Evolutionary conservation across 2,329 filamentous ascomycete species (phyloP).

Genomic region (Verticillium nonalfalfae): DNA sequence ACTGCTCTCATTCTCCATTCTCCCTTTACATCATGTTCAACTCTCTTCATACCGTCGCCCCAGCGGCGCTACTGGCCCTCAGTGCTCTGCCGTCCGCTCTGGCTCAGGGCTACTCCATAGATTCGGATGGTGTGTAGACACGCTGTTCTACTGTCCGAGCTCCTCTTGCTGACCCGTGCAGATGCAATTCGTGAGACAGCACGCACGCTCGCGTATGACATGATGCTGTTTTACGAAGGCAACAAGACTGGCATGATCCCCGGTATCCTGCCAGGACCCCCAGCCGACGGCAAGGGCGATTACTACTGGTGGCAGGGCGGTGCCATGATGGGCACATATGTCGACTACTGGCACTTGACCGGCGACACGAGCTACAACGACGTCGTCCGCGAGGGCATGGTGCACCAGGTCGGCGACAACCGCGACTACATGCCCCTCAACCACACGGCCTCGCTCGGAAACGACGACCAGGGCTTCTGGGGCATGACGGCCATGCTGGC

Average conservation of each 20-base stretch:
- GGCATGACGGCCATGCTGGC: conserved; percentile 61
- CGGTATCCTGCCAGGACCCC: conserved; percentile 52
- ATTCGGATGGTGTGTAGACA: conserved; percentile 19
- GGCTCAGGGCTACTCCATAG: conserved; percentile 22
- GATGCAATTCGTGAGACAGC: conserved; percentile 40
- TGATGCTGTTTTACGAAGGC: conserved; percentile 44
- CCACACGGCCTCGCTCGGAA: conserved; percentile 50
- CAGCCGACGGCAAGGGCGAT: conserved; percentile 35
- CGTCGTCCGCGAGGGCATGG: conserved; percentile 47
- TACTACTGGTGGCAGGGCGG: conserved; percentile 75
- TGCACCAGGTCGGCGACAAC: conserved; percentile 51
- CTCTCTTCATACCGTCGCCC: conserved; percentile 6
- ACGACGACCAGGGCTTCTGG: conserved; percentile 69
- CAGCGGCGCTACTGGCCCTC: conserved; percentile 7
- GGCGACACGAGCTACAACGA: conserved; percentile 58
- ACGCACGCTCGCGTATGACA: conserved; percentile 40
- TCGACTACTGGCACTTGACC: conserved; percentile 66
- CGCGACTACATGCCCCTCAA: conserved; percentile 55
- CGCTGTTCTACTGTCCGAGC: not conserved
- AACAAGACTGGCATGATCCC: conserved; percentile 45
- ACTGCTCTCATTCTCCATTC: not conserved
- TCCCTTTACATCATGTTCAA: conserved; percentile 7
- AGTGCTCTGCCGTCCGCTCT: conserved; percentile 9
- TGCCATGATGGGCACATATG: conserved; percentile 60
- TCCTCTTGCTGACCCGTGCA: conserved; percentile 13